Evolutionary conservation across 345 rosid species (phyloP).

Genomic region (Salix arbutifolia): DNA sequence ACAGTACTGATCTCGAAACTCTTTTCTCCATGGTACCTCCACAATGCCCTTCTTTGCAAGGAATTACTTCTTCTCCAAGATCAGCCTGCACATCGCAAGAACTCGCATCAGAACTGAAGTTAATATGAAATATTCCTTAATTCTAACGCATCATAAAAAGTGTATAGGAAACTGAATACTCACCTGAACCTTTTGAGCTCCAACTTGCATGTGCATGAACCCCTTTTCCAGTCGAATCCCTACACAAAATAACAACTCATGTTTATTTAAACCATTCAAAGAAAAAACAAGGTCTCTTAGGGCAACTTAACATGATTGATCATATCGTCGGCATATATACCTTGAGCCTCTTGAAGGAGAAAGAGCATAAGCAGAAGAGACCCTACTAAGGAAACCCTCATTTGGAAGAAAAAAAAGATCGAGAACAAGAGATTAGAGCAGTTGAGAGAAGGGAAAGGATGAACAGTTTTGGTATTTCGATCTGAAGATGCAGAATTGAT

Average conservation of each 20-base stretch:
- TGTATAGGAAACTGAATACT: no score
- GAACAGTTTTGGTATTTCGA: not conserved
- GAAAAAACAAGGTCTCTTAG: not conserved
- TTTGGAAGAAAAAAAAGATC: not conserved
- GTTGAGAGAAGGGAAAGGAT: not conserved
- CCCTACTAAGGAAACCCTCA: slow-evolving; percentile 8
- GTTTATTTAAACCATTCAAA: not conserved
- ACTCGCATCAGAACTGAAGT: not conserved
- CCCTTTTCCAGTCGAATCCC: slow-evolving; percentile 20
- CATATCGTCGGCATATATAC: not conserved
- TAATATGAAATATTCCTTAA: not conserved
- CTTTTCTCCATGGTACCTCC: slow-evolving; percentile 16
- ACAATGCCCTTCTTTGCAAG: slow-evolving; percentile 20
- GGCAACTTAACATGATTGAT: not conserved
- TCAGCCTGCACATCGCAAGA: slow-evolving; percentile 5
- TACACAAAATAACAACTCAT: not conserved
- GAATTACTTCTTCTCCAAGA: not conserved
- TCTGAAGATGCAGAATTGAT: not conserved
- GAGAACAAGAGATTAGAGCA: not conserved
- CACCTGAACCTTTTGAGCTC: not conserved
- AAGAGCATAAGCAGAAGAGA: slow-evolving; percentile 7
- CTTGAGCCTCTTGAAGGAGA: slow-evolving; percentile 7
- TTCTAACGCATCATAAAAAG: no score
- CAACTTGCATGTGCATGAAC: slow-evolving; percentile 18
- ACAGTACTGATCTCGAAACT: slow-evolving; percentile 5